phyloP scores from a whole-genome alignment of 768 basidiomycete genomes.

The Pholiota microspora region DNA sequence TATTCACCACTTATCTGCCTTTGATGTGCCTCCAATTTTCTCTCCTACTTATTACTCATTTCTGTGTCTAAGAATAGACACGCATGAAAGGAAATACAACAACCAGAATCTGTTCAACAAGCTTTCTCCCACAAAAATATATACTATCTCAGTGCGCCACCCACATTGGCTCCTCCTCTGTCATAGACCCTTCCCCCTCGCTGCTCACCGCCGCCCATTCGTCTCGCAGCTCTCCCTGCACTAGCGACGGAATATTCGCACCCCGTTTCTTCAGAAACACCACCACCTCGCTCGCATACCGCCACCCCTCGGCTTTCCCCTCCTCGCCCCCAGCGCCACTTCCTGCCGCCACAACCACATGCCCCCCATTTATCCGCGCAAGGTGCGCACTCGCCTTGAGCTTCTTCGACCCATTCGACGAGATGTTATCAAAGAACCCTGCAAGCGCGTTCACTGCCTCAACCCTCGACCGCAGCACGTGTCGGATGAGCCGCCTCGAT shows the following conservation, averaged over 20 bases:
- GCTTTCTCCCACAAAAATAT: no score
- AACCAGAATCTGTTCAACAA: no score
- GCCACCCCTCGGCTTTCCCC: conserved; percentile 44
- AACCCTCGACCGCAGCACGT: conserved; percentile 83
- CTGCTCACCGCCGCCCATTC: conserved; percentile 71
- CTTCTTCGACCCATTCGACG: conserved; percentile 32
- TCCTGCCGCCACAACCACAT: conserved; percentile 32
- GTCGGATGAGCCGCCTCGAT: conserved; percentile 81
- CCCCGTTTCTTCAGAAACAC: conserved; percentile 67
- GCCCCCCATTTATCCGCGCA: conserved; percentile 47
- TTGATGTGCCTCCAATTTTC: no score
- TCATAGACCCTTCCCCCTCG: conserved; percentile 48
- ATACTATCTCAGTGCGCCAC: conserved; percentile 16
- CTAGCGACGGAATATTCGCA: conserved; percentile 61
- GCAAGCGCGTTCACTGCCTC: conserved; percentile 79
- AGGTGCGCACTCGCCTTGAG: conserved; percentile 46
- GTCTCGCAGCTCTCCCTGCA: conserved; percentile 45
- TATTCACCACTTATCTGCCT: conserved; percentile 8
- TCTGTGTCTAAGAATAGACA: no score
- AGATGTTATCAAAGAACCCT: conserved; percentile 66
- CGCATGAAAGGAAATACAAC: no score
- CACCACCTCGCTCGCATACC: conserved; percentile 71
- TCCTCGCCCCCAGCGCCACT: conserved; percentile 27
- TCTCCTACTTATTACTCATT: neutral
- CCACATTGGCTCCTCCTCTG: conserved; percentile 30